phyloP scores from a whole-genome alignment of 2,329 filamentous ascomycete genomes.

The Amauroascus niger region DNA sequence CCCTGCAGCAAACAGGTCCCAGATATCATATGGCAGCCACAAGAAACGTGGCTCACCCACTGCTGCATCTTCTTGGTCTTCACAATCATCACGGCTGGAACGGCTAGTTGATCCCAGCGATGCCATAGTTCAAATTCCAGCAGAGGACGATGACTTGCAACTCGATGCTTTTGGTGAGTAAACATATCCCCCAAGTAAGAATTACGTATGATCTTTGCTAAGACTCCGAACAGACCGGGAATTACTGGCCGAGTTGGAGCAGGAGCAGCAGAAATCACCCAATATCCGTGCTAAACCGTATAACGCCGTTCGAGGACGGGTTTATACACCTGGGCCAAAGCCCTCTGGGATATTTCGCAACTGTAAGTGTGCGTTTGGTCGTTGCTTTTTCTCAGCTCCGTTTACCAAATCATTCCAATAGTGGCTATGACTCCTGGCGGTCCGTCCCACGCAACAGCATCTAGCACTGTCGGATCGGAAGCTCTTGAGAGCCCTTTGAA shows the following conservation, averaged over 20 bases:
- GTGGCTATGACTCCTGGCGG: conserved; percentile 16
- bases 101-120: background rate
- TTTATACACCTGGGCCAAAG: conserved; percentile 4
- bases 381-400: background rate
- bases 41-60: background rate
- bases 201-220: background rate
- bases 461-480: conserved; percentile 25
- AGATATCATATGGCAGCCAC: conserved; percentile 4
- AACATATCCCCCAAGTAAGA: background rate
- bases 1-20: background rate
- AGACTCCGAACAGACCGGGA: conserved; percentile 28
- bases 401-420: conserved; percentile 5
- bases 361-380: conserved; percentile 20
- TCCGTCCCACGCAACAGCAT: conserved; percentile 20
- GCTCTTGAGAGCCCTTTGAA: conserved; percentile 28
- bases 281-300: background rate
- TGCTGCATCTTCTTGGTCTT: background rate
- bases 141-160: conserved; percentile 23
- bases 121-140: background rate
- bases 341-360: conserved; percentile 26
- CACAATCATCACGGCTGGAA: background rate
- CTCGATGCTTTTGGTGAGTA: conserved; percentile 44
- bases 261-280: conserved; percentile 4
- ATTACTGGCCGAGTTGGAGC: conserved; percentile 28
- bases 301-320: background rate